Percentiles rank a stretch among this genome's conserved stretches.
Evolutionary conservation across 225 moss, liverwort and hornwort genomes (phyloP).

Genomic region (Straminergon stramineum): DNA sequence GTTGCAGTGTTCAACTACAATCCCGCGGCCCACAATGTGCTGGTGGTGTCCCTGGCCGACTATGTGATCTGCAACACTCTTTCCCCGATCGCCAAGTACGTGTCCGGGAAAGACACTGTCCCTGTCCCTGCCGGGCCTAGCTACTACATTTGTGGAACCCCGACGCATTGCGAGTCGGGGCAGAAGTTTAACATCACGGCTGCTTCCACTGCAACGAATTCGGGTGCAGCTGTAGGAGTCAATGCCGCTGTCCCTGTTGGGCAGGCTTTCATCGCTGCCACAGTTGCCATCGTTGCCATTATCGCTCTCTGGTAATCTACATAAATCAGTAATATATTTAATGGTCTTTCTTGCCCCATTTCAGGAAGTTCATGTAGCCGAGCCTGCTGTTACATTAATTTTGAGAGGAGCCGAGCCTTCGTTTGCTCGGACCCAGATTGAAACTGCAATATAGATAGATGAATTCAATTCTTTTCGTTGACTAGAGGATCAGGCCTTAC

Average conservation of each 20-base stretch:
- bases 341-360: background rate
- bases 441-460: background rate
- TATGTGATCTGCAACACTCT: conserved; percentile 5
- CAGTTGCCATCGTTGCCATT: background rate
- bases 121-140: background rate
- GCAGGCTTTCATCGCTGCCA: background rate
- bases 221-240: background rate
- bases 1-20: conserved; percentile 1
- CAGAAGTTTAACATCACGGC: conserved; percentile 17
- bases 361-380: too few relatives aligned
- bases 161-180: conserved; percentile 2
- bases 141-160: conserved; percentile 1
- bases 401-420: background rate
- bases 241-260: too few relatives aligned
- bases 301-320: background rate
- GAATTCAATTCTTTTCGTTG: background rate
- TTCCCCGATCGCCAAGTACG: background rate
- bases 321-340: background rate
- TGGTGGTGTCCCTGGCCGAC: conserved; percentile 8
- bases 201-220: background rate
- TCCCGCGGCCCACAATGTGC: background rate
- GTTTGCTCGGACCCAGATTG: background rate
- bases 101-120: background rate
- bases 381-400: background rate
- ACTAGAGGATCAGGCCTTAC: background rate